Conservation (phyloP, 2,329 filamentous ascomycete genomes). For the Botrytis medusae region DNA sequence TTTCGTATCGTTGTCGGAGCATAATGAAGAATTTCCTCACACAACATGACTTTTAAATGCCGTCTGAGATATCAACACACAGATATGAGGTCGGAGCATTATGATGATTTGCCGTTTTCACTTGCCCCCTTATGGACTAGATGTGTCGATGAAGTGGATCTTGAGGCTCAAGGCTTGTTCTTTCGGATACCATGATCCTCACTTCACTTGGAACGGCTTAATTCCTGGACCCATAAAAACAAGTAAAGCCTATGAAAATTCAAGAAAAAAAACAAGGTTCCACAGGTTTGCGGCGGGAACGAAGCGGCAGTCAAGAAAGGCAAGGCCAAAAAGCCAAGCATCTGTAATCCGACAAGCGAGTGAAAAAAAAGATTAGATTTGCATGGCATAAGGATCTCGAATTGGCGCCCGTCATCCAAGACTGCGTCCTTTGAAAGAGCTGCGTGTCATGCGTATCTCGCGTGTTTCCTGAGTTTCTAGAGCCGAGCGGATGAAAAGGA, state of each 20-base stretch:
- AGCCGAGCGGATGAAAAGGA: background rate
- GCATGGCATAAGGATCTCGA: background rate
- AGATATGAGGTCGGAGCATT: constrained; percentile 1
- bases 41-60: background rate
- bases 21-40: background rate
- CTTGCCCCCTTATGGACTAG: background rate
- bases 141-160: background rate
- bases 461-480: background rate
- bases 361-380: background rate
- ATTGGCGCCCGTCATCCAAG: constrained; percentile 9
- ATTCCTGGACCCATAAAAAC: background rate
- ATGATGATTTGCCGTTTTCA: background rate
- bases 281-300: background rate
- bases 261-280: background rate
- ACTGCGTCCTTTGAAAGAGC: background rate
- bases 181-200: constrained; percentile 1
- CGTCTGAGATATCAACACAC: background rate
- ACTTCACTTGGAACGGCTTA: background rate
- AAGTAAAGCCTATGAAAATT: background rate
- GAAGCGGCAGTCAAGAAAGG: constrained; percentile 10
- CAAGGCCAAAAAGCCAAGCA: constrained; percentile 5
- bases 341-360: constrained; percentile 3
- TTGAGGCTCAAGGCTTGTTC: constrained; percentile 12
- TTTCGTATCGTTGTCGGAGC: background rate
- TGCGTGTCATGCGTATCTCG: background rate